Percentiles rank a stretch among this genome's conserved stretches.
phyloP scores from a whole-genome alignment of 1,139 yeast species.

The Sugiyamaella grinbergsii region DNA sequence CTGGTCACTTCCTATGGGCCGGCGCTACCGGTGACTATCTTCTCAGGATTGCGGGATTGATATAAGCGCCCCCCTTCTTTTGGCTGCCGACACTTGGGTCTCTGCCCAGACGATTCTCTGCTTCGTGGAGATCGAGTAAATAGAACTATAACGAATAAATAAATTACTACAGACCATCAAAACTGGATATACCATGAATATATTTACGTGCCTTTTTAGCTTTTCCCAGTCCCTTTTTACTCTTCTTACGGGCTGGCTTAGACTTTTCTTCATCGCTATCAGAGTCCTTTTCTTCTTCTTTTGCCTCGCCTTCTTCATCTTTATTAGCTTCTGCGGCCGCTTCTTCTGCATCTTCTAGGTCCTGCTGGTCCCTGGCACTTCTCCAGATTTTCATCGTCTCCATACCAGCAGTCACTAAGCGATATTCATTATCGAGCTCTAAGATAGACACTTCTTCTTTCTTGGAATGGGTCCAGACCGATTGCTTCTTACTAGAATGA shows the following conservation, averaged over 20 bases:
- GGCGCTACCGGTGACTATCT: constrained; percentile 80
- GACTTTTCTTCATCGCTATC: constrained; percentile 25
- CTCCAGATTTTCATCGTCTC: constrained; percentile 76
- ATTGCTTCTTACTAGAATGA: constrained; percentile 55
- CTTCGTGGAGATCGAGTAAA: no score
- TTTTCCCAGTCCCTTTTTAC: constrained; percentile 31
- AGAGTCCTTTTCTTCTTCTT: constrained; percentile 21
- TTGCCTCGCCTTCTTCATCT: constrained; percentile 20
- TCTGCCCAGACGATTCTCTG: constrained; percentile 8
- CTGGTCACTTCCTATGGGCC: constrained; percentile 75
- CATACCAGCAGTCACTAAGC: constrained; percentile 82
- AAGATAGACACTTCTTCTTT: constrained; percentile 66
- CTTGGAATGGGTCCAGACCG: constrained; percentile 58
- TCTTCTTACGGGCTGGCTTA: constrained; percentile 22
- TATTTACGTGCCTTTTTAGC: constrained; percentile 45
- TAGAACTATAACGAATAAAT: not conserved
- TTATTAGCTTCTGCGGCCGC: constrained; percentile 34
- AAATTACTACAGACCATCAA: constrained; percentile 28
- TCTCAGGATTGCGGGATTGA: constrained; percentile 50
- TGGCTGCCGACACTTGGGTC: not conserved
- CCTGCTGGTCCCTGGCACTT: constrained; percentile 27
- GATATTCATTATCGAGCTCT: constrained; percentile 78
- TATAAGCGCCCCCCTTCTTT: constrained; percentile 34
- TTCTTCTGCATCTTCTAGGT: constrained; percentile 30
- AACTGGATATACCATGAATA: constrained; percentile 59